Evolutionary conservation across 208 protist species (phyloP), one percentile per base, ranked within the genome.

Genomic region (Phytomonas sp.): DNA sequence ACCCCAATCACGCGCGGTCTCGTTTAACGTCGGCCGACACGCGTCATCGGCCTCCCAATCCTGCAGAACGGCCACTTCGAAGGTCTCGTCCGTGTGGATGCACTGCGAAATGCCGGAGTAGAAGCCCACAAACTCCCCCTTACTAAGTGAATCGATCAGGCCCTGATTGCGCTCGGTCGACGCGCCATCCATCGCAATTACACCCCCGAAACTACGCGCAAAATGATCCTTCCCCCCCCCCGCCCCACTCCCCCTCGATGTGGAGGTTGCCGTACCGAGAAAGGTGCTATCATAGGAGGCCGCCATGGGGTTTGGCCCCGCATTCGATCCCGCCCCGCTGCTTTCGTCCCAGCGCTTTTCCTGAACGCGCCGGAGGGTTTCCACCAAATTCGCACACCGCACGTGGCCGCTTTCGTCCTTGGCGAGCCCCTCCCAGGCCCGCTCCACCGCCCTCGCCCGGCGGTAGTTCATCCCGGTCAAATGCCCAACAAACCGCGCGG

Each of bases 1-100:
- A 19, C 81, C 83, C 91, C 91, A 96, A 52, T 86, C 80, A 29
- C 88, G 84, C 23, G 56, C 52, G 60, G 91, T 96, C 66, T 88
- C 81, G 69, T 81, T 62, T 70, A 94, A 75, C 49, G 36, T 83
- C 3, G 91, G 91, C 8, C 64, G 70, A 19, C 60, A 70, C 30
- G 79, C 52, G 37, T 80, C 70, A 69, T 96, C 91, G 0, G 88
- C 84, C 19, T 73, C 75, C 84, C 88, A 94, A 62, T 89, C 81
- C 34, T 78, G 78, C 52, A 96, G 80, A 70, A 94, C 67, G 26
- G 69, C 69, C 33, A 83, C 40, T 59, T 85, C 83, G 71, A 96
- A 96, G 49, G 74, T 68, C 76, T 96, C 91, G 66, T 96, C 91
- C 0, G 70, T 66, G 5, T 70, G 34, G 36, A 86, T 77, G 29